Base-by-base conservation (phyloP, 2,329 filamentous ascomycete species). In the Xylariaceae sp. region DNA sequence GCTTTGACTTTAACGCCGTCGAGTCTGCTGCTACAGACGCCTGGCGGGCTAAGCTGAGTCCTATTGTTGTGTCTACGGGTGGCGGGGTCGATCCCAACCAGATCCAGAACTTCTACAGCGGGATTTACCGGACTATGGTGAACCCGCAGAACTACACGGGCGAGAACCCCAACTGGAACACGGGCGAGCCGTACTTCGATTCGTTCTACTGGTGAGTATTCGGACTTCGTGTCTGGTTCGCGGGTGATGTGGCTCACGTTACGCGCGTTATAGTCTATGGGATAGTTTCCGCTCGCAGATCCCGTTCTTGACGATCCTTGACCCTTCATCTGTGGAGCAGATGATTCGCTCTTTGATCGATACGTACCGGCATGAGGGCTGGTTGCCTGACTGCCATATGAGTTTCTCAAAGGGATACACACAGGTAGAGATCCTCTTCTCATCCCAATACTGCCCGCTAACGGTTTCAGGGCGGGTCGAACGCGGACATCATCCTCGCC, bases 331-430 rank as follows among this genome's bases (percentile, higher is more conserved):
- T 1, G 80, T 88, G 49, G 79, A 83, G 0, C 71, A 80, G 51
- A 88, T 90, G 80, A 75, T 90, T 10, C 77, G 85, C 19, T 87
- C 84, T 51, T 72, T 91, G 30, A 80, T 91, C 16, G 86, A 89
- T 54, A 88, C 81, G 0, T 91, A 89, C 61, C 76, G 76, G 29
- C 78, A 87, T 61, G 77, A 85, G 60, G 87, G 87, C 0, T 89
- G 83, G 73, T 71, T 91, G 5, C 87, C 87, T 0, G 87, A 91
- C 65, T 89, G 86, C 59, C 80, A 86, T 34, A 89, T 90, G 86
- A 84, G 79, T n/a, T 75, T 89, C 1, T 87, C 81, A 66, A 87
- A 86, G 65, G 87, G 87, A 0, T 86, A 80, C 63, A 88, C 85
- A 0, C 87, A 90, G 63, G 71, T 71, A 56, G 44, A 13, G 5